Conservation (phyloP, 352 stramenopile genomes). For the Plasmopara viticola region DNA sequence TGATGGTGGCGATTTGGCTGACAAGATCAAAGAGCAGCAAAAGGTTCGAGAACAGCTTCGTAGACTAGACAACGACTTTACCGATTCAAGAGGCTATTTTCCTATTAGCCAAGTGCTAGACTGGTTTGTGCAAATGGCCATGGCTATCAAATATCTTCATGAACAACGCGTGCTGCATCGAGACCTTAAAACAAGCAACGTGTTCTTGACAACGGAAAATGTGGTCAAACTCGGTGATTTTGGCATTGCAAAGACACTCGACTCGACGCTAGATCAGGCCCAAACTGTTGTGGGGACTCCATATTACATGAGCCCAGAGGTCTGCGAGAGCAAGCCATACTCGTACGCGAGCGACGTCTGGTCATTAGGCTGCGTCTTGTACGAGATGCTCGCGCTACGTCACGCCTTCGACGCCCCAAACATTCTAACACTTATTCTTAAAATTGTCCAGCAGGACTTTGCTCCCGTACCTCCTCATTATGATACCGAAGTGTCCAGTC, state of each 20-base stretch:
- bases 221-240: conserved; percentile 91
- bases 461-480: conserved; percentile 49
- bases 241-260: conserved; percentile 85
- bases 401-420: conserved; percentile 84
- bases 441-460: conserved; percentile 80
- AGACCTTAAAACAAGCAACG: conserved; percentile 94
- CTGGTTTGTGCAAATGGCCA: conserved; percentile 92
- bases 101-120: conserved; percentile 59
- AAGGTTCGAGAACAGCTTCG: conserved; percentile 23
- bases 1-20: conserved; percentile 84
- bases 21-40: conserved; percentile 51
- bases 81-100: conserved; percentile 41
- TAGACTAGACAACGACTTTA: conserved; percentile 7
- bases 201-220: conserved; percentile 82
- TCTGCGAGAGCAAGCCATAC: conserved; percentile 90
- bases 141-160: conserved; percentile 93
- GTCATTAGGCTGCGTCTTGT: conserved; percentile 89
- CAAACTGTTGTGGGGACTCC: conserved; percentile 89
- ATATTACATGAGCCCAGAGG: conserved; percentile 92
- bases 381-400: conserved; percentile 82
- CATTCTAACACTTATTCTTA: conserved; percentile 77
- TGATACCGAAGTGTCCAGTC: conserved; percentile 43
- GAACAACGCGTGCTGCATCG: conserved; percentile 86
- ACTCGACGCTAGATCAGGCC: conserved; percentile 81
- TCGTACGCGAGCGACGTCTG: conserved; percentile 90